Percentiles rank a stretch among this genome's conserved stretches.
phyloP scores from a whole-genome alignment of 2,329 filamentous ascomycete species.

The Chlorencoelia australis region DNA sequence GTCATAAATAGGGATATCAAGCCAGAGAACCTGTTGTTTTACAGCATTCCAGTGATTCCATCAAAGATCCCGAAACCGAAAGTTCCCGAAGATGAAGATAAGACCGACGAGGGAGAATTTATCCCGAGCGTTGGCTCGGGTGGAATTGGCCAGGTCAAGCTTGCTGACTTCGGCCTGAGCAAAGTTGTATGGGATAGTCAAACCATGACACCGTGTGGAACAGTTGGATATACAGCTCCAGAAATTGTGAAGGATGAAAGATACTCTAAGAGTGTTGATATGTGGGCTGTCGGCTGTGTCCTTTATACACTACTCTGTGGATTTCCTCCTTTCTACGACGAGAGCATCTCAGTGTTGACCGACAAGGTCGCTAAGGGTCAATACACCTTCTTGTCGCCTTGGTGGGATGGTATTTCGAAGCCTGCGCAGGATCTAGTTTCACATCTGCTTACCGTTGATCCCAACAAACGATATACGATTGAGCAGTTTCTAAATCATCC shows the following conservation, averaged over 20 bases:
- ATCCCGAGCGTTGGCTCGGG: constrained; percentile 70
- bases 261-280: constrained; percentile 97
- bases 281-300: constrained; percentile 97
- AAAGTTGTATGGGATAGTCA: constrained; percentile 98
- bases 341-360: constrained; percentile 92
- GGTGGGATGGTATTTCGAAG: constrained; percentile 98
- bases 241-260: constrained; percentile 99
- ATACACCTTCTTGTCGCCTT: constrained; percentile 94
- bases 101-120: constrained; percentile 93
- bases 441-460: constrained; percentile 88
- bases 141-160: constrained; percentile 91
- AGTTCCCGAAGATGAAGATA: constrained; percentile 88
- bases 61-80: constrained; percentile 71
- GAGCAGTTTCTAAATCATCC: constrained; percentile 88
- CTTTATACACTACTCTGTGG: constrained; percentile 94
- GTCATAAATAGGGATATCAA: constrained; percentile 76
- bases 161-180: constrained; percentile 93
- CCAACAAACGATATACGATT: constrained; percentile 90
- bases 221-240: constrained; percentile 93
- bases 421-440: constrained; percentile 89
- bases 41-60: constrained; percentile 72
- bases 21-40: constrained; percentile 92
- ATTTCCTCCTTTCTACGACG: constrained; percentile 97
- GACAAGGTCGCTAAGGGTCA: constrained; percentile 96
- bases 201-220: constrained; percentile 98